Evolutionary conservation across 164 flowering plant species (phyloP).

Genomic region (Macadamia integrifolia): DNA sequence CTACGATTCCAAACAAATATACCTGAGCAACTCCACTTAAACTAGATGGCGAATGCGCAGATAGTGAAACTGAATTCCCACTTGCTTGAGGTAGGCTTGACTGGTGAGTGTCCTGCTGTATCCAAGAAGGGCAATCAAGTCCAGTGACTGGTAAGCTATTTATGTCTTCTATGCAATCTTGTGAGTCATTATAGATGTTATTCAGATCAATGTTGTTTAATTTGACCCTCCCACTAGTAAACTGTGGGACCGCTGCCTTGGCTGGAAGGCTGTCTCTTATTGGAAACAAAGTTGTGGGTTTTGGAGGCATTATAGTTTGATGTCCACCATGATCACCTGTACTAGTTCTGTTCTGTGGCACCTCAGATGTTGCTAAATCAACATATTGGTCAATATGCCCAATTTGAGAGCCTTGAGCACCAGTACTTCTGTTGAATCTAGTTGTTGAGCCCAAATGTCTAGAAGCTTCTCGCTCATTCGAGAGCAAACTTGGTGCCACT

Average conservation of each 20-base stretch:
- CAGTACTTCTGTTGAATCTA: constrained; percentile 2
- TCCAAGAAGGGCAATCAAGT: constrained; percentile 39
- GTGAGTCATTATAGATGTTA: constrained; percentile 52
- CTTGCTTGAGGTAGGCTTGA: constrained; percentile 84
- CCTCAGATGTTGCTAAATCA: constrained; percentile 20
- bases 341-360: constrained; percentile 16
- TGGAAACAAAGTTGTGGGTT: constrained; percentile 14
- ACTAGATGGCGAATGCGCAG: constrained; percentile 78
- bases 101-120: constrained; percentile 39
- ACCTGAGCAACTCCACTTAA: constrained; percentile 92
- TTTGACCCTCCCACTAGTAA: constrained; percentile 25
- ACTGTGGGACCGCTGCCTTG: constrained; percentile 19
- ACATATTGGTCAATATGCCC: constrained; percentile 3
- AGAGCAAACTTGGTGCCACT: constrained; percentile 18
- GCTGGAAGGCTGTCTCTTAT: constrained; percentile 17
- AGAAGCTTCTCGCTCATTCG: constrained; percentile 21
- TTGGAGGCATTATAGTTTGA: constrained; percentile 18
- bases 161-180: constrained; percentile 45
- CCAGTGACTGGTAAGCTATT: constrained; percentile 31
- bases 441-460: constrained; percentile 11
- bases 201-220: constrained; percentile 68
- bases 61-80: constrained; percentile 77
- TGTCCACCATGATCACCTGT: constrained; percentile 16
- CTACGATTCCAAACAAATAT: constrained; percentile 7
- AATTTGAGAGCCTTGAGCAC: constrained; percentile 7